These are phyloP conservation scores for Creolimax fragrantissima DNA, from an alignment of 78 protist species.

Conservation along the genomic window DNA sequence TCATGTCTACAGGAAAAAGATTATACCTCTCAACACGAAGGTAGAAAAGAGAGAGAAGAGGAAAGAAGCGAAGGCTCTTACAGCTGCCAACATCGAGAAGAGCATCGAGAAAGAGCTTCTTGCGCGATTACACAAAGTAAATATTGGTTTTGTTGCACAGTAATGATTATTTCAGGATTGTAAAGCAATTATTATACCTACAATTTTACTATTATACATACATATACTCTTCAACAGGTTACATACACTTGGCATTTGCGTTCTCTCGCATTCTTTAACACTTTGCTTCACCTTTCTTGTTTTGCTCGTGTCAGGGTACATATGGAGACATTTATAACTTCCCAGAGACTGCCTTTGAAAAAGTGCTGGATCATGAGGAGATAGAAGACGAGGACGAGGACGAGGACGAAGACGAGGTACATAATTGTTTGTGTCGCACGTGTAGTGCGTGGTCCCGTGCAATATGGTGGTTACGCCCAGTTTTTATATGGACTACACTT, in stretches of 20 bases:
- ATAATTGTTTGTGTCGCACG: slow-evolving; percentile 21
- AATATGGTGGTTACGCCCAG: not conserved
- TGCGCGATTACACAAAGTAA: slow-evolving; percentile 55
- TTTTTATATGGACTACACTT: too few relatives aligned
- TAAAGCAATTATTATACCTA: not conserved
- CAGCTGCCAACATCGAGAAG: slow-evolving; percentile 74
- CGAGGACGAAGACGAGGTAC: slow-evolving; percentile 12
- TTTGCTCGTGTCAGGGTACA: too few relatives aligned
- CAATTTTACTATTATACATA: not conserved
- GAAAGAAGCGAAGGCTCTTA: slow-evolving; percentile 71
- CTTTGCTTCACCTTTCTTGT: too few relatives aligned
- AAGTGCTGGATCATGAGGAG: slow-evolving; percentile 39
- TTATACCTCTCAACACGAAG: slow-evolving; percentile 70
- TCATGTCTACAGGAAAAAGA: slow-evolving; percentile 34
- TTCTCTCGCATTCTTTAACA: too few relatives aligned
- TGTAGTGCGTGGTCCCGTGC: not conserved
- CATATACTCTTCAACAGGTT: too few relatives aligned
- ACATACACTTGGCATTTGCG: too few relatives aligned
- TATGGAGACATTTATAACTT: slow-evolving; percentile 80
- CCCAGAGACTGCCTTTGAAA: slow-evolving; percentile 27
- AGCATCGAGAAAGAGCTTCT: slow-evolving; percentile 77
- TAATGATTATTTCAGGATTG: not conserved
- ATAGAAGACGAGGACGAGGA: not conserved
- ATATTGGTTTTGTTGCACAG: not conserved
- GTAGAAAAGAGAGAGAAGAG: slow-evolving; percentile 65